Evolutionary conservation across 345 rosid species (phyloP), one percentile per base, ranked within the genome.

Genomic region (Populus pruinosa): DNA sequence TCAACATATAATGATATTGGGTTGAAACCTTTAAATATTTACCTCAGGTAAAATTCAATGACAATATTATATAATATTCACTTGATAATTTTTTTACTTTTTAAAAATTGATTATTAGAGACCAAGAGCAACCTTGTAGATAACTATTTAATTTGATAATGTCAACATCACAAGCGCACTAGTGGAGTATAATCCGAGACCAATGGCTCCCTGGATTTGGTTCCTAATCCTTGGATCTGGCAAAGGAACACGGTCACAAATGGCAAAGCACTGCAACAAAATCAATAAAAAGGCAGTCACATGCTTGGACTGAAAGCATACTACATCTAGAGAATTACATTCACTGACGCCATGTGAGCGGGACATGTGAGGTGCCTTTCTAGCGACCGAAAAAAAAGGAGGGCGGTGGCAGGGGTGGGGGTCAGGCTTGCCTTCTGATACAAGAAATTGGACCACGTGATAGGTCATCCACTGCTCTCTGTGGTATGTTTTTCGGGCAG

Each of bases 1-100:
- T 33, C 0, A 33, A 33, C 0, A 33, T 0, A 33, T 33, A 33
- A 33, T n/a, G n/a, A n/a, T n/a, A n/a, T 4, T 33, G 0, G 0
- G 5, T 33, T 33, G 35, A 4, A 33, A 33, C 0, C 0, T 4
- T 33, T 33, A 4, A 33, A 33, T 33, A 33, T 33, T 33, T 0
- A 33, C 0, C 0, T 4, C 0, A 33, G 0, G 5, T 33, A 0
- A 33, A 33, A 4, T 33, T 33, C 3, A 33, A 33, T 33, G 4
- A 33, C 5, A 33, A 33, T 33, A 4, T 33, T 0, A 33, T 4
- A 33, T 33, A 33, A 4, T 33, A 33, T 33, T 33, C 35, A 0
- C 5, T 33, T 33, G 0, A 33, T 33, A 33, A 33, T 3, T 33
- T 33, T 33, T 33, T 33, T 3, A 33, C 5, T 4, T 33, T 33